These are phyloP conservation scores for Oehlia diaphana DNA, from an alignment of 192 early-diverging fungal genomes.

Conservation along the genomic window DNA sequence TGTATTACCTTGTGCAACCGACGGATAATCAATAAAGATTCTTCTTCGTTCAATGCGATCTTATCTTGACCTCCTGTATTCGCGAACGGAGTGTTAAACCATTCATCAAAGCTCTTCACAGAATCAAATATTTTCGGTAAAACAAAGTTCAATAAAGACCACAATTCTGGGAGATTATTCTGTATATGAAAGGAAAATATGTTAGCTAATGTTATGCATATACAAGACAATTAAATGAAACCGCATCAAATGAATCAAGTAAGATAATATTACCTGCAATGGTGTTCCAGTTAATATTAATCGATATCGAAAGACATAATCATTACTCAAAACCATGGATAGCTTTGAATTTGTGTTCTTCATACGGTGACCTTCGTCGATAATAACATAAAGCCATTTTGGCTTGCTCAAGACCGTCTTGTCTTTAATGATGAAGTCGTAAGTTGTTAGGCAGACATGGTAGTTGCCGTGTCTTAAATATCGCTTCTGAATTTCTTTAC, in stretches of 20 bases:
- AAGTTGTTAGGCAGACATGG: conserved; percentile 96
- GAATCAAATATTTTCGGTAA: conserved; percentile 96
- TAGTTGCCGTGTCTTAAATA: conserved; percentile 78
- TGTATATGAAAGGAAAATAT: conserved; percentile 28
- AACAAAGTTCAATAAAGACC: conserved; percentile 96
- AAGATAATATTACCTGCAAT: conserved; percentile 64
- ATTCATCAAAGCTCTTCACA: conserved; percentile 96
- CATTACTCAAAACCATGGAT: conserved; percentile 78
- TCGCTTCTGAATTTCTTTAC: conserved; percentile 65
- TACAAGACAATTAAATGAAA: neutral
- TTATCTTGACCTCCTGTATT: conserved; percentile 82
- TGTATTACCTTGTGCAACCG: conserved; percentile 85
- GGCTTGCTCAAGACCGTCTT: conserved; percentile 79
- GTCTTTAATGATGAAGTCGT: conserved; percentile 96
- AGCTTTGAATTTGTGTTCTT: conserved; percentile 93
- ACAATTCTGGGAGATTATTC: conserved; percentile 97
- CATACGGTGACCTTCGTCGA: conserved; percentile 99
- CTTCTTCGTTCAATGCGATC: conserved; percentile 97
- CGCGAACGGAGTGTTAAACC: conserved; percentile 97
- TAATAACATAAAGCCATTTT: conserved; percentile 98
- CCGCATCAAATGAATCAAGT: neutral
- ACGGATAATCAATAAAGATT: conserved; percentile 91
- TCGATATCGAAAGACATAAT: conserved; percentile 88
- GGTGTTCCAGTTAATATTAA: conserved; percentile 98
- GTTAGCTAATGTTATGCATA: no score